These are phyloP conservation scores for Lanmaoa rubissima DNA, from an alignment of 768 basidiomycete species.

Conservation along the genomic window DNA sequence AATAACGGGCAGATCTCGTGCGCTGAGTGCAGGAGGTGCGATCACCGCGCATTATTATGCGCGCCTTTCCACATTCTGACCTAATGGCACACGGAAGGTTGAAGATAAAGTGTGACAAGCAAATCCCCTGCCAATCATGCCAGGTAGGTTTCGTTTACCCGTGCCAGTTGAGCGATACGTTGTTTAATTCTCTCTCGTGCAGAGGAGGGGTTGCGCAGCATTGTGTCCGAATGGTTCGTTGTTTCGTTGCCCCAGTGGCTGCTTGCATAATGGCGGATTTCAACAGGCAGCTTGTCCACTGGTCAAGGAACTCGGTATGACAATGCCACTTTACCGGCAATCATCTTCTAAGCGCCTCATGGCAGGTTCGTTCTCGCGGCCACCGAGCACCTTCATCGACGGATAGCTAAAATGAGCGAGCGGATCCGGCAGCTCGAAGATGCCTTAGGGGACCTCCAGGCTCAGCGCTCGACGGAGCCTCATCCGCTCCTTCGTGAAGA, in stretches of 20 bases:
- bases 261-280: background rate
- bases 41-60: conserved; percentile 43
- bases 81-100: conserved; percentile 43
- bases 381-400: conserved; percentile 62
- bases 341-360: conserved; percentile 7
- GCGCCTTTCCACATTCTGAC: conserved; percentile 25
- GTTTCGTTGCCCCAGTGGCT: conserved; percentile 4
- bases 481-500: conserved; percentile 63
- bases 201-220: conserved; percentile 67
- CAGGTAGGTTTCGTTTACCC: conserved; percentile 41
- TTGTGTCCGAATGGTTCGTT: conserved; percentile 68
- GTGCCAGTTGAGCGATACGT: background rate
- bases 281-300: conserved; percentile 67
- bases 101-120: conserved; percentile 83
- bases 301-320: conserved; percentile 70
- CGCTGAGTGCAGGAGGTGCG: conserved; percentile 79
- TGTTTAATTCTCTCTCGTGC: conserved; percentile 3
- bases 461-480: conserved; percentile 48
- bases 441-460: conserved; percentile 51
- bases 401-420: conserved; percentile 49
- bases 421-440: conserved; percentile 63
- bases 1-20: conserved; percentile 75
- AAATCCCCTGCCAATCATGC: conserved; percentile 77
- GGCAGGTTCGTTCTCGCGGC: conserved; percentile 58
- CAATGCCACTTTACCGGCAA: conserved; percentile 3